Base-by-base conservation (phyloP, 1,284 basidiomycete genomes). In the Fomitopsis betulina region DNA sequence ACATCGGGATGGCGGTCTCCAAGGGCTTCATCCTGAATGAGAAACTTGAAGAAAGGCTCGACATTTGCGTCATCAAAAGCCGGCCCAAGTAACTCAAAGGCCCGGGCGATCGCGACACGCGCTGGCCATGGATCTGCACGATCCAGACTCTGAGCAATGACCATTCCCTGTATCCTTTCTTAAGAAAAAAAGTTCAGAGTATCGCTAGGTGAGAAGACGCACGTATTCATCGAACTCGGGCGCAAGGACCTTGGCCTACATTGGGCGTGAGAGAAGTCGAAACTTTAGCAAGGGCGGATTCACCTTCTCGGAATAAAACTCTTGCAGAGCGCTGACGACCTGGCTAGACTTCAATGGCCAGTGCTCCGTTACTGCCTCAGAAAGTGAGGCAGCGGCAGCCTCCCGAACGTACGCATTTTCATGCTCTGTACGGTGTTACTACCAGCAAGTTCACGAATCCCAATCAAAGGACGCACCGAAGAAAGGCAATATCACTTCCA, bases 161-260 rank as follows among this genome's bases (percentile, higher is more conserved):
- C 81, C 91, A 99, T 97, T 19, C 97, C 96, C 91, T 94, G 64
- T 7, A 51, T 55, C 8, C n/a, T 5, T 4, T 8, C 7, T 39
- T 15, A 54, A 17, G 1, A 13, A 25, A 13, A 6, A 55, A 7
- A 4, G 4, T 12, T 17, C 7, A 12, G 23, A 38, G 19, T 10
- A 13, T 30, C 27, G 27, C 27, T 30, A 8, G 27, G 3, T 30
- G 32, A 51, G 35, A 39, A 15, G 10, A 77, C 87, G 57, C 57
- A 93, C 92, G 73, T 91, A 96, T 81, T 88, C 76, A 69, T 96
- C 94, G 67, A 90, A 94, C 69, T 97, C 93, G 1, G 95, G 94
- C 17, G 89, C 87, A 3, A 97, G 80, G 45, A 93, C 82, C 72
- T 91, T 94, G 21, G 93, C 91, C 89, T 68, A 43, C 21, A 37